Percentiles rank a stretch among this genome's conserved stretches.
Conservation (phyloP, 1,284 basidiomycete species). For the Trichosporon ovoides region DNA sequence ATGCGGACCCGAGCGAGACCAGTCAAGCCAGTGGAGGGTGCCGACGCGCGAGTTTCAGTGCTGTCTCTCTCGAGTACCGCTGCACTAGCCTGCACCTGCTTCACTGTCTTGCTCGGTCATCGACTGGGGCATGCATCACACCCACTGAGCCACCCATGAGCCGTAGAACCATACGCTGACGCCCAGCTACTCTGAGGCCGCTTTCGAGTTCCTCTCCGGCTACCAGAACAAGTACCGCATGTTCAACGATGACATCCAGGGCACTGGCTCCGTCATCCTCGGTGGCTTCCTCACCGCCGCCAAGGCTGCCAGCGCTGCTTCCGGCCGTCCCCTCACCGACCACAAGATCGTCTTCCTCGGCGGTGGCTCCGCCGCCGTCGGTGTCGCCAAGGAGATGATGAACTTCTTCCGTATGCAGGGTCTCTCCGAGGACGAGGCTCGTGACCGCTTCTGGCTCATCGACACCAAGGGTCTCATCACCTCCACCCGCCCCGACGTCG, state of each 20-base stretch:
- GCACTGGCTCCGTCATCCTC: slow-evolving; percentile 82
- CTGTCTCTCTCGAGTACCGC: too few relatives aligned
- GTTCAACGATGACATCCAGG: slow-evolving; percentile 86
- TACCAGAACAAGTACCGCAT: slow-evolving; percentile 70
- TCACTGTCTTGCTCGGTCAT: background rate
- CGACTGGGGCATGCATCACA: background rate
- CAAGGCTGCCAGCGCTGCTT: slow-evolving; percentile 65
- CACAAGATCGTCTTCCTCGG: slow-evolving; percentile 83
- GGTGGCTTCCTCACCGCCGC: slow-evolving; percentile 87
- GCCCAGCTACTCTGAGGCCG: slow-evolving; percentile 64
- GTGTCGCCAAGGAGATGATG: slow-evolving; percentile 81
- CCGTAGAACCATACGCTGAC: background rate
- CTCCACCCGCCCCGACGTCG: slow-evolving; percentile 56
- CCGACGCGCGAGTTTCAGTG: background rate
- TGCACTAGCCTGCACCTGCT: too few relatives aligned
- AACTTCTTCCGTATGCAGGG: slow-evolving; percentile 79
- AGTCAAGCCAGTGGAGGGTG: background rate
- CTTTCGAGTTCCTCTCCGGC: slow-evolving; percentile 71
- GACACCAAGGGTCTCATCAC: slow-evolving; percentile 79
- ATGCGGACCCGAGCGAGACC: background rate
- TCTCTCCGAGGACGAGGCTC: slow-evolving; percentile 70
- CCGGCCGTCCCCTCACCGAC: slow-evolving; percentile 62
- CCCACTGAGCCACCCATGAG: background rate
- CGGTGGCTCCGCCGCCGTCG: slow-evolving; percentile 45
- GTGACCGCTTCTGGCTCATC: slow-evolving; percentile 70